These are phyloP conservation scores for Cicer bijugum DNA, from an alignment of 306 rosid species.

Conservation along the genomic window DNA sequence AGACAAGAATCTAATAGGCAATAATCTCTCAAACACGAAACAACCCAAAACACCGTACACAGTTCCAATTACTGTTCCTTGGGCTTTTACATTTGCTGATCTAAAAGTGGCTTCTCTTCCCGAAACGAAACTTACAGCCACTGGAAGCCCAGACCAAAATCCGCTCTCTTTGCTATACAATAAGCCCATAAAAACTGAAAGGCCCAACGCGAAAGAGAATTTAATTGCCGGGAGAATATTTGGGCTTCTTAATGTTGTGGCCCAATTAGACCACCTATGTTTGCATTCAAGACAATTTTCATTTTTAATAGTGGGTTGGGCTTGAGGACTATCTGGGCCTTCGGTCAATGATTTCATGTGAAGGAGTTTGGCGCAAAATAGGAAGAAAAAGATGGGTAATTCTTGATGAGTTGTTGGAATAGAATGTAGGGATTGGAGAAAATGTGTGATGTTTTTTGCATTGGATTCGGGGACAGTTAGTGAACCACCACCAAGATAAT, in stretches of 20 bases:
- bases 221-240: constrained; percentile 55
- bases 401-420: constrained; percentile 53
- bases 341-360: constrained; percentile 30
- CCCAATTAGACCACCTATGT: constrained; percentile 34
- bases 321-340: neutral
- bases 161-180: constrained; percentile 62
- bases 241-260: constrained; percentile 27
- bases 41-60: constrained; percentile 69
- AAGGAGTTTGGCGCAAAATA: constrained; percentile 63
- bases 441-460: constrained; percentile 40
- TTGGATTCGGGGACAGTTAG: constrained; percentile 58
- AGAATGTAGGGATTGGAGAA: constrained; percentile 56
- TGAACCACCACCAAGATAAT: constrained; percentile 39
- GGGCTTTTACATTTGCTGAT: constrained; percentile 65
- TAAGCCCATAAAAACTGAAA: constrained; percentile 63
- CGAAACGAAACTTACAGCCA: constrained; percentile 61
- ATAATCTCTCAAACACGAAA: constrained; percentile 53
- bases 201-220: constrained; percentile 62
- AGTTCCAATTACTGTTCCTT: constrained; percentile 71
- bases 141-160: constrained; percentile 67
- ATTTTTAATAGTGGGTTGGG: neutral
- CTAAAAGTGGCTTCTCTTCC: constrained; percentile 67
- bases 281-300: neutral
- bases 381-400: constrained; percentile 63
- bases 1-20: constrained; percentile 54